phyloP scores from a whole-genome alignment of 345 rosid genomes.

The Ailanthus altissimus region DNA sequence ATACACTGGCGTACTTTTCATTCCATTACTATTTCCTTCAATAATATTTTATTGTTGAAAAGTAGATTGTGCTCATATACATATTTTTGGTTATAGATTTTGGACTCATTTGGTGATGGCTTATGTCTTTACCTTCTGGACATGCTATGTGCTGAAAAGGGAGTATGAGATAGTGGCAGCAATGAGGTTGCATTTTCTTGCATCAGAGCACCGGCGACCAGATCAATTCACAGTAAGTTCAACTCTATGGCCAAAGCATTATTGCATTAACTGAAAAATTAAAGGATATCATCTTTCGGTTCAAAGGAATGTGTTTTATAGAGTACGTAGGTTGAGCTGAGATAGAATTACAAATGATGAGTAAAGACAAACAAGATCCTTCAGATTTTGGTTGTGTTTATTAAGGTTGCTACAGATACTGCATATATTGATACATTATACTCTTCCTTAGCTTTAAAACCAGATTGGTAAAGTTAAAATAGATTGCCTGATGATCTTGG shows the following conservation, averaged over 20 bases:
- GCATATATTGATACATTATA: not conserved
- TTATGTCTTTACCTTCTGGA: conserved; percentile 88
- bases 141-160: conserved; percentile 70
- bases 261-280: not conserved
- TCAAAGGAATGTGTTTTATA: not conserved
- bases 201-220: conserved; percentile 71
- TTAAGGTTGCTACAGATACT: not conserved
- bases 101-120: conserved; percentile 94
- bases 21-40: not conserved
- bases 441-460: not conserved
- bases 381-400: not conserved
- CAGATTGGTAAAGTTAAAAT: not conserved
- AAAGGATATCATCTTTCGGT: not conserved
- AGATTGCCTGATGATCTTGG: not conserved
- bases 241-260: not conserved
- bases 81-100: conserved; percentile 52
- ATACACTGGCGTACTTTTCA: not conserved
- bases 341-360: not conserved
- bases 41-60: not conserved
- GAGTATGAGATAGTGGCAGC: conserved; percentile 76
- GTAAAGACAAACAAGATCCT: not conserved
- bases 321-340: not conserved
- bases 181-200: conserved; percentile 90
- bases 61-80: not conserved
- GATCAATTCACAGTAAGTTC: conserved; percentile 82